Evolutionary conservation across 768 basidiomycete genomes (phyloP), one percentile per base, ranked within the genome.

Genomic region (Podaxis sp.): DNA sequence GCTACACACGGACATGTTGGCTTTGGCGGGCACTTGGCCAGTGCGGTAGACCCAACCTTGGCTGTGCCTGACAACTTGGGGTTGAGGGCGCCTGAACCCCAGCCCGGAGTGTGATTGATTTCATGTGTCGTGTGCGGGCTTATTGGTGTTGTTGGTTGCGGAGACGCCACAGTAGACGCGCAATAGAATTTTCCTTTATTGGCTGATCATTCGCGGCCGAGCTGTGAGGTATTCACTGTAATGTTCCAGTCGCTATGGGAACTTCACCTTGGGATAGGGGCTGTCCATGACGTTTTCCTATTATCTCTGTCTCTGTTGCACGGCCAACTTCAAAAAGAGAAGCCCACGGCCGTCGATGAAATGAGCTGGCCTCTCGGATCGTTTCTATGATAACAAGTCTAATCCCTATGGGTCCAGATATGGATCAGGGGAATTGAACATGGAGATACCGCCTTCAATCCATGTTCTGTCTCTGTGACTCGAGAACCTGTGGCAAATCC

Each of bases 1-100:
- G 82, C 82, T 56, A 76, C 79, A 58, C 82, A 95, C 63, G 96
- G 95, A 1, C 83, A 86, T 26, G 96, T 97, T 56, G 81, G 93
- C 60, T 96, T 97, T 68, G 96, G 96, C 58, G 96, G 96, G 19
- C 80, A 83, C 62, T 76, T 96, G 66, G 82, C 82, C 63, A 87
- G 81, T 59, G 81, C 89, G 57, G 78, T 84, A n/a, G 85, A 92
- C 67, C 83, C 86, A n/a, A 80, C 79, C 8, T 77, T 93, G 46
- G 90, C 91, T 15, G 65, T 89, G 6, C 84, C 92, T 8, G 92
- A 95, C 69, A 91, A 89, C 69, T 71, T 94, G 52, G 93, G 92
- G 13, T 76, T 82, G 42, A 71, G 80, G 61, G 66, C 82, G 52
- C 76, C 79, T 55, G 75, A 76, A 61, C 72, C 72, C 46, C 54